Evolutionary conservation across 805 yeast genomes (phyloP).

Genomic region (Komagataella phaffii): DNA sequence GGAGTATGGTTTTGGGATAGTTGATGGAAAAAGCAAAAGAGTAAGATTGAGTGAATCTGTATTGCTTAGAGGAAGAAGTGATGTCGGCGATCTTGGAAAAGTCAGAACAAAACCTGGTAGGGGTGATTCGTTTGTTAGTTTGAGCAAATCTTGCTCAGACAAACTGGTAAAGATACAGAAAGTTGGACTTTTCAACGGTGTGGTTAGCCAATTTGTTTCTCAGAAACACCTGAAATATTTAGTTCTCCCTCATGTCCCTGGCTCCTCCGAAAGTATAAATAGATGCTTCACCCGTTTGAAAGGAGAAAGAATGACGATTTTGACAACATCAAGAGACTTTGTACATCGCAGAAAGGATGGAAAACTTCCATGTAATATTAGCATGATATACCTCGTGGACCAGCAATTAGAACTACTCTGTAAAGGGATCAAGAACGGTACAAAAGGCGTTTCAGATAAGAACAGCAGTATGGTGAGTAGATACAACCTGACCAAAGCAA

Average conservation of each 20-base stretch:
- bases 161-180: conserved; percentile 57
- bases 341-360: conserved; percentile 4
- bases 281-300: conserved; percentile 25
- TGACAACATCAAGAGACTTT: conserved; percentile 6
- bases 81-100: conserved; percentile 39
- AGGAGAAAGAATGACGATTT: background rate
- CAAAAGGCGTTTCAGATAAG: background rate
- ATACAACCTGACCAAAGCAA: background rate
- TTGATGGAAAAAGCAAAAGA: background rate
- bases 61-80: conserved; percentile 47
- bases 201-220: conserved; percentile 22
- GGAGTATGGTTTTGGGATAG: background rate
- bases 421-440: conserved; percentile 51
- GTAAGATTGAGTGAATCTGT: conserved; percentile 3
- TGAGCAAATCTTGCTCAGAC: conserved; percentile 84
- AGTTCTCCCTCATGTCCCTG: conserved; percentile 27
- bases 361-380: conserved; percentile 11
- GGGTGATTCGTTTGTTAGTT: conserved; percentile 54
- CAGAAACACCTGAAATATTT: conserved; percentile 31
- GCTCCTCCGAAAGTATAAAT: conserved; percentile 15
- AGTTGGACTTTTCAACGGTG: conserved; percentile 35
- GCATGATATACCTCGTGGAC: conserved; percentile 13
- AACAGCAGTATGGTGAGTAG: background rate
- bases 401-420: conserved; percentile 25
- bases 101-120: conserved; percentile 94